Percentiles rank a stretch among this genome's conserved stretches.
These are phyloP conservation scores for Monosporascus sp. DNA, from an alignment of 2,329 filamentous ascomycete genomes.

Conservation along the genomic window DNA sequence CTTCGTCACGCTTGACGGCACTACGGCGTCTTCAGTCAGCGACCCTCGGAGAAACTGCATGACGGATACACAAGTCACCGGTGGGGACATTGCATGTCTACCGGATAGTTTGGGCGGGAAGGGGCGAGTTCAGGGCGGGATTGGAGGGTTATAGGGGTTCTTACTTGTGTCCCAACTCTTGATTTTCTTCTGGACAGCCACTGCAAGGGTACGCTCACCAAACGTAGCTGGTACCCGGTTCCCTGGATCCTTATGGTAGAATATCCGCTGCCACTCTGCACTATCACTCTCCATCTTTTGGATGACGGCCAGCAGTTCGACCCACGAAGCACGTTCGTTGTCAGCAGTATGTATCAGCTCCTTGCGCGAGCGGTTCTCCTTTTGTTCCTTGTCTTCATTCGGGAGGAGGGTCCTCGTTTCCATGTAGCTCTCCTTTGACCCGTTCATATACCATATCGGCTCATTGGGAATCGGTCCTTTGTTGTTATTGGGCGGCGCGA, in stretches of 20 bases:
- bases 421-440: constrained; percentile 10
- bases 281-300: constrained; percentile 28
- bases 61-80: background rate
- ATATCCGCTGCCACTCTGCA: constrained; percentile 17
- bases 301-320: constrained; percentile 25
- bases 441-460: constrained; percentile 14
- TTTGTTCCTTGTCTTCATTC: constrained; percentile 3
- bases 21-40: background rate
- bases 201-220: constrained; percentile 9
- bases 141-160: background rate
- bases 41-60: background rate
- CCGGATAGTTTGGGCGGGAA: background rate
- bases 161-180: constrained; percentile 18
- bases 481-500: constrained; percentile 11
- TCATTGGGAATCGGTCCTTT: constrained; percentile 10
- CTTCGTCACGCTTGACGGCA: constrained; percentile 20
- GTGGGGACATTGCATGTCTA: background rate
- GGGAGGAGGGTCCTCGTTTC: constrained; percentile 9
- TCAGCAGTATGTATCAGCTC: constrained; percentile 28
- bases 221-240: background rate
- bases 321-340: constrained; percentile 33
- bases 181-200: constrained; percentile 15
- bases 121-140: background rate
- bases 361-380: constrained; percentile 1
- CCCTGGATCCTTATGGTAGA: constrained; percentile 1